Evolutionary conservation across 2,329 filamentous ascomycete species (phyloP).

Genomic region (Cercospora citrullina): DNA sequence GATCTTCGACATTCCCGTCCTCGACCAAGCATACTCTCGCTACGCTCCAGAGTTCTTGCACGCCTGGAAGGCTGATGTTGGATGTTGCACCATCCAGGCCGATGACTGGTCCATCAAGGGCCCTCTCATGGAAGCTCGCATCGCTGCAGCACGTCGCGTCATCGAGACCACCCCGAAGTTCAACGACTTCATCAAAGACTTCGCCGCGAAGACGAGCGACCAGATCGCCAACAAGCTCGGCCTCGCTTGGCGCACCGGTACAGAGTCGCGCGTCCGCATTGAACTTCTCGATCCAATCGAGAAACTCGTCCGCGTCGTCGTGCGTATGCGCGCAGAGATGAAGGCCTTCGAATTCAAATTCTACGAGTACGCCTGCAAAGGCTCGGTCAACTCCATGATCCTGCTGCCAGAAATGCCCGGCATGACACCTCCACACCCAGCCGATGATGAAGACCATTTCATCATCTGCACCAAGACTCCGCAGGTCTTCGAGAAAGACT

Average conservation of each 20-base stretch:
- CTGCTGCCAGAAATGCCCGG: neutral
- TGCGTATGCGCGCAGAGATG: slow-evolving; percentile 17
- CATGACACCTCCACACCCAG: neutral
- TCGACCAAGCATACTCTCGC: slow-evolving; percentile 9
- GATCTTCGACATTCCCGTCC: slow-evolving; percentile 11
- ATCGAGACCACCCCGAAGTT: slow-evolving; percentile 5
- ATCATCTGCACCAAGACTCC: slow-evolving; percentile 13
- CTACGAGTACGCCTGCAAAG: slow-evolving; percentile 11
- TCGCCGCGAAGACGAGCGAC: slow-evolving; percentile 3
- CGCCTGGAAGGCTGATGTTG: slow-evolving; percentile 13
- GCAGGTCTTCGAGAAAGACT: slow-evolving; percentile 11
- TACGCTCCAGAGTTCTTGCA: slow-evolving; percentile 4
- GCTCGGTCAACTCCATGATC: neutral
- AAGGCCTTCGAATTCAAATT: slow-evolving; percentile 16
- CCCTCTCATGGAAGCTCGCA: slow-evolving; percentile 9
- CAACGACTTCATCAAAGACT: slow-evolving; percentile 6
- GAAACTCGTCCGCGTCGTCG: slow-evolving; percentile 15
- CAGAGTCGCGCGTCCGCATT: neutral
- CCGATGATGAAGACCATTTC: slow-evolving; percentile 3
- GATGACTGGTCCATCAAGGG: slow-evolving; percentile 5
- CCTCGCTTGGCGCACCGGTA: slow-evolving; percentile 3
- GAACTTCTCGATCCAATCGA: slow-evolving; percentile 6
- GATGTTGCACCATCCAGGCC: slow-evolving; percentile 1
- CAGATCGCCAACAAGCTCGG: slow-evolving; percentile 10
- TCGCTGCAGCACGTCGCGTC: neutral